Base-by-base conservation (phyloP, 306 rosid genomes). In the Quercus mongolica region DNA sequence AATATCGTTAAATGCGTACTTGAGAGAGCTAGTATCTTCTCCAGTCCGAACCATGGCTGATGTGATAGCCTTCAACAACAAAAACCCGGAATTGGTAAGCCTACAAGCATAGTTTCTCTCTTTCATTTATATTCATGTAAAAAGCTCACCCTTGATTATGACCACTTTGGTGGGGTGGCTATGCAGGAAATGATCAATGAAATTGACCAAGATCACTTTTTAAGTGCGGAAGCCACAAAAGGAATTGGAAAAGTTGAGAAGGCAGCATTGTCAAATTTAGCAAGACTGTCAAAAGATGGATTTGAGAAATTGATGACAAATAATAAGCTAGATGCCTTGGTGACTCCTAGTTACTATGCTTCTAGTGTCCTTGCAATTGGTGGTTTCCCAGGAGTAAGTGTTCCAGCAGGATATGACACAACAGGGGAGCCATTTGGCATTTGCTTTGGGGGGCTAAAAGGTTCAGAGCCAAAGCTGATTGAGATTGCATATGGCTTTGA, bases 21-120 rank as follows among this genome's bases (percentile, higher is more conserved):
- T 89, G 21, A 81, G 49, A 41, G 84, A 75, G 55, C 76, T 91
- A 4, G 82, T 84, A 21, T 74, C 75, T 46, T 87, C 91, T 46
- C 90, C 87, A 0, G 91, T 89, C 52, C 80, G 89, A 83, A 81
- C 82, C 69, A 76, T 89, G 30, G 84, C 81, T 9, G 86, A 87
- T 68, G 90, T 89, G 63, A 87, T 89, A 74, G 80, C 86, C 74
- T 91, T 87, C 87, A 91, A 91, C 82, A 65, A 81, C 46, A 76
- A 86, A 55, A 62, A 81, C 59, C 69, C 85, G 7, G 12, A 80
- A 74, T 18, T 74, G 86, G 89, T 90, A 20, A 73, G 87, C 61
- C 26, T 33, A 31, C 20, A 31, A 41, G 19, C 38, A 35, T 15
- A 54, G 33, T 19, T 28, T n/a, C 23, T 63, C 62, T 11, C 3